Evolutionary conservation across 441 rosid species (phyloP).

Genomic region (Kokia cookei): DNA sequence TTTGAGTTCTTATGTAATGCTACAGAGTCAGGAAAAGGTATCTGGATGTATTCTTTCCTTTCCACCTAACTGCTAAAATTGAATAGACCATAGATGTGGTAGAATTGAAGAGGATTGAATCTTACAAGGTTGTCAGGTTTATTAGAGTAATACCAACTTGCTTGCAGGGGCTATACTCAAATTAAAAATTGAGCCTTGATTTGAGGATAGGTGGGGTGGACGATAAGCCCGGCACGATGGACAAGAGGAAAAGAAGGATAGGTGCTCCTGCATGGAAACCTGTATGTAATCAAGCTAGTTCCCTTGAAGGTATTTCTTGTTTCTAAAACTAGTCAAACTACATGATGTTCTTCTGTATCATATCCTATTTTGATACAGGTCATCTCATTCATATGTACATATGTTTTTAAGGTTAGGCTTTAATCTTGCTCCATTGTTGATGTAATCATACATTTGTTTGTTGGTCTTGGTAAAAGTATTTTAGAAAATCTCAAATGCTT

Average conservation of each 20-base stretch:
- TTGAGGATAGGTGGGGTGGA: slow-evolving; percentile 26
- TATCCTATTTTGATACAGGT: neutral
- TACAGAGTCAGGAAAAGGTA: neutral
- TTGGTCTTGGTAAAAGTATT: neutral
- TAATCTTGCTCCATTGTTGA: neutral
- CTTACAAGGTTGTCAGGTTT: neutral
- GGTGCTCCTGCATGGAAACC: slow-evolving; percentile 48
- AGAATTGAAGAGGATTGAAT: neutral
- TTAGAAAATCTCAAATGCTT: neutral
- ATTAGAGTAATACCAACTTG: neutral
- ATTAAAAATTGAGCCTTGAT: slow-evolving; percentile 24
- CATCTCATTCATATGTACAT: neutral
- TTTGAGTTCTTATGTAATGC: neutral
- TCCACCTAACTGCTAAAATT: neutral
- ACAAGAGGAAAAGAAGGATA: slow-evolving; percentile 31
- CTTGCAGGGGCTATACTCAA: slow-evolving; percentile 24
- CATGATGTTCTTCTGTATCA: neutral
- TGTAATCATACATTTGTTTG: neutral
- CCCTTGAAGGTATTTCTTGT: slow-evolving; percentile 34
- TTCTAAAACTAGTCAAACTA: neutral
- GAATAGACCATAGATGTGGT: neutral
- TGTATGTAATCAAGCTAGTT: slow-evolving; percentile 39
- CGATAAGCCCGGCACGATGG: slow-evolving; percentile 16
- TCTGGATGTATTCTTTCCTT: neutral
- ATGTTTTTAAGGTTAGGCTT: neutral